Evolutionary conservation across 106 monocot species (phyloP).

Genomic region (Dactylorhiza incarnata): DNA sequence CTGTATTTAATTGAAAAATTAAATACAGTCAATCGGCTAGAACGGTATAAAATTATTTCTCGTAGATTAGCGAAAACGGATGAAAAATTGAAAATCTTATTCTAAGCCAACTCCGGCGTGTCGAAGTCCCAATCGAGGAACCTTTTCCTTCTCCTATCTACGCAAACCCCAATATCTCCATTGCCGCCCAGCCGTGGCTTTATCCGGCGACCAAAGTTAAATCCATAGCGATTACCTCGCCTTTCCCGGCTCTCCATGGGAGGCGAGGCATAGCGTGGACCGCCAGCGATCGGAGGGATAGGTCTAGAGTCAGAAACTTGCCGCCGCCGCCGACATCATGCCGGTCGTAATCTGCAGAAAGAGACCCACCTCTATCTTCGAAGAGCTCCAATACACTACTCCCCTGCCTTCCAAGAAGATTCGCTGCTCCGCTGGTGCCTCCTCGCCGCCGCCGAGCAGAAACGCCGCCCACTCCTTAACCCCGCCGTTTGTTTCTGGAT

Average conservation of each 20-base stretch:
- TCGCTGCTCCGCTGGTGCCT: slow-evolving; percentile 1
- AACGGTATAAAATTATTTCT: too few relatives aligned
- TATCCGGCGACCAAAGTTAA: background rate
- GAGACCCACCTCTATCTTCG: slow-evolving; percentile 7
- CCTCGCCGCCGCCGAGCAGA: background rate
- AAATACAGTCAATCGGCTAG: too few relatives aligned
- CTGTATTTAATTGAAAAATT: too few relatives aligned
- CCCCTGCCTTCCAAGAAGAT: slow-evolving; percentile 3
- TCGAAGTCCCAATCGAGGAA: background rate
- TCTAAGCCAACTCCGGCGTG: too few relatives aligned
- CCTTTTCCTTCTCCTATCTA: background rate
- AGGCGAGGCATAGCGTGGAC: background rate
- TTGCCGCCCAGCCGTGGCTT: background rate
- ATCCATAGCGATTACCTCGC: background rate
- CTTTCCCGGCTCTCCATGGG: background rate
- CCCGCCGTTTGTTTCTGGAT: background rate
- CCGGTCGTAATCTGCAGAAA: slow-evolving; percentile 7
- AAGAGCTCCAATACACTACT: background rate
- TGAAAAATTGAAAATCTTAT: too few relatives aligned
- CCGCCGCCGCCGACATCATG: background rate
- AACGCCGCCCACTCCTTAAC: background rate
- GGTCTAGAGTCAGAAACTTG: background rate
- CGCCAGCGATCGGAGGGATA: slow-evolving; percentile 2
- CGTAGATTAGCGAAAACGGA: too few relatives aligned
- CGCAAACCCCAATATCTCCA: background rate